Evolutionary conservation across 148 eudicot genomes (phyloP).

Genomic region (Agrostemma githago): DNA sequence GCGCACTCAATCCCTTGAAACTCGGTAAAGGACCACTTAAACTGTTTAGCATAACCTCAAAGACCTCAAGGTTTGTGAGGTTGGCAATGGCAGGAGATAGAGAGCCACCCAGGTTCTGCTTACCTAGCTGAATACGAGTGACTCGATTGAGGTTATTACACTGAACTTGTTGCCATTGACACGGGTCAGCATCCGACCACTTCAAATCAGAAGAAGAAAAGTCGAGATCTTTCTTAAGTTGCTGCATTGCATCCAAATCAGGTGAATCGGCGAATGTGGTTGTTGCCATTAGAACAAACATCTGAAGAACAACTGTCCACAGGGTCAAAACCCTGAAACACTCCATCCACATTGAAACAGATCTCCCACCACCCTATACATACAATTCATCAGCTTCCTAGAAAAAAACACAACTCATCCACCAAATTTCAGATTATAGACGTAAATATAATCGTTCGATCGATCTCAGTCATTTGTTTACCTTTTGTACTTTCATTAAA

Average conservation of each 20-base stretch:
- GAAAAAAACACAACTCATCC: neutral
- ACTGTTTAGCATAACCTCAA: slow-evolving; percentile 47
- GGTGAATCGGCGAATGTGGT: slow-evolving; percentile 24
- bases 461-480: neutral
- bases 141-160: slow-evolving; percentile 48
- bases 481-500: too few species aligned
- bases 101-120: slow-evolving; percentile 36
- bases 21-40: slow-evolving; percentile 62
- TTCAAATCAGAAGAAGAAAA: slow-evolving; percentile 40
- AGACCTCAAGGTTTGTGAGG: slow-evolving; percentile 44
- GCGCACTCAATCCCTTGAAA: slow-evolving; percentile 46
- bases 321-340: slow-evolving; percentile 22
- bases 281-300: neutral
- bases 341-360: slow-evolving; percentile 21
- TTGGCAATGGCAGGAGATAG: slow-evolving; percentile 37
- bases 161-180: slow-evolving; percentile 42
- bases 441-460: neutral
- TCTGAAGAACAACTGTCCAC: slow-evolving; percentile 11
- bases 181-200: slow-evolving; percentile 58
- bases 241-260: slow-evolving; percentile 57
- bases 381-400: slow-evolving; percentile 15
- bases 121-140: slow-evolving; percentile 55
- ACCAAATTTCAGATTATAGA: neutral
- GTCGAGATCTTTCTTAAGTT: slow-evolving; percentile 36
- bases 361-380: slow-evolving; percentile 9